Evolutionary conservation across 345 rosid genomes (phyloP).

Genomic region (Lumnitzera racemosa): DNA sequence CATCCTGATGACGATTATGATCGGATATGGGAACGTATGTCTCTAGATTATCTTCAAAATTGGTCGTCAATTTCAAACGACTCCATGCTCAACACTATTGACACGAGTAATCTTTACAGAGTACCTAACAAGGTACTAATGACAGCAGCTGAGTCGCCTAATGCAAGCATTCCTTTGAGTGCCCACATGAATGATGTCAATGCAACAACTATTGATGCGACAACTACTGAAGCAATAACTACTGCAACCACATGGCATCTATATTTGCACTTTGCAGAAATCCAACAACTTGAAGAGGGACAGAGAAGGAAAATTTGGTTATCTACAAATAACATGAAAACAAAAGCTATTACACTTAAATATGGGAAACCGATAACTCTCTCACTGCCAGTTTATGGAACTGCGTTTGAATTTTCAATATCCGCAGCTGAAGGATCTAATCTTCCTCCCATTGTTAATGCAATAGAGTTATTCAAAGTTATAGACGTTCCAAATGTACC

Average conservation of each 20-base stretch:
- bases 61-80: no score
- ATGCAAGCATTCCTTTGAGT: neutral
- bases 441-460: constrained; percentile 5
- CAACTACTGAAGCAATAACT: neutral
- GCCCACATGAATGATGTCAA: neutral
- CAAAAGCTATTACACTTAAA: neutral
- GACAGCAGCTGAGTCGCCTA: neutral
- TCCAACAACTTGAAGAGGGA: no score
- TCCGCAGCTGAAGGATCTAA: neutral
- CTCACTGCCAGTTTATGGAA: neutral
- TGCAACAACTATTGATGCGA: no score
- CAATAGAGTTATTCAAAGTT: neutral
- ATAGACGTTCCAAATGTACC: neutral
- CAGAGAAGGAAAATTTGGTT: no score
- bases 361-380: neutral
- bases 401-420: neutral
- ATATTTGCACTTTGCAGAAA: no score
- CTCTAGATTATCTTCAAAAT: no score
- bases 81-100: neutral
- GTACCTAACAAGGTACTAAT: neutral
- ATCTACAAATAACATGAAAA: neutral
- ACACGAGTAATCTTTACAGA: neutral
- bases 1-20: no score
- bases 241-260: no score
- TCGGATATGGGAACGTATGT: no score